A percentile compares a stretch with the other conserved stretches of the same genome.
Conservation (phyloP, 164 flowering plant species). For the Protea cynaroides region DNA sequence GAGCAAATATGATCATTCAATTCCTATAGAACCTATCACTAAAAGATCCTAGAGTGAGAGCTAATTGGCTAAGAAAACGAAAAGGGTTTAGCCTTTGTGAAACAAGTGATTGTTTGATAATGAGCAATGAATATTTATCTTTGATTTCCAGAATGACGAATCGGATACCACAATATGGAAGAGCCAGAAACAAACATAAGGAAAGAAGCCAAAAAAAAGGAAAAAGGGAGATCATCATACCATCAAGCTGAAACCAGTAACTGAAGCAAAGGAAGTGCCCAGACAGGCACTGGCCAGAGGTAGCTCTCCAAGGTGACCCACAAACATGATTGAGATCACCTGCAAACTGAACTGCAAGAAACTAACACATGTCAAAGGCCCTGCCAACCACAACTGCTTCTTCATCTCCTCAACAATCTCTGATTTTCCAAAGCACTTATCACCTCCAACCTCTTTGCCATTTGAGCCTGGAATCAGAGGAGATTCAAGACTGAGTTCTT, state of each 20-base stretch:
- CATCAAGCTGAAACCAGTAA: background rate
- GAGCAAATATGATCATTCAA: too few relatives aligned
- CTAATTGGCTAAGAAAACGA: too few relatives aligned
- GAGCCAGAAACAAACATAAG: too few relatives aligned
- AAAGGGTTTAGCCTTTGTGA: too few relatives aligned
- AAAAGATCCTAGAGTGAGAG: too few relatives aligned
- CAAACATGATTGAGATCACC: background rate
- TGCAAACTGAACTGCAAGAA: background rate
- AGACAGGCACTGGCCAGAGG: background rate
- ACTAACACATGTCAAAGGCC: background rate
- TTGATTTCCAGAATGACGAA: too few relatives aligned
- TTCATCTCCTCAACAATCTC: background rate
- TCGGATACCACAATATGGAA: too few relatives aligned
- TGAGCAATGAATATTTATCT: too few relatives aligned
- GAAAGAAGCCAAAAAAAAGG: too few relatives aligned
- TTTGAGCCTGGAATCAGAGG: background rate
- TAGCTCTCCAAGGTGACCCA: background rate
- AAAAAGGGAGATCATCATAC: background rate
- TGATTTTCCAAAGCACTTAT: background rate
- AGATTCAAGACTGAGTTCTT: background rate
- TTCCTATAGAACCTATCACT: too few relatives aligned
- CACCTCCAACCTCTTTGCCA: background rate
- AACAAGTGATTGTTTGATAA: too few relatives aligned
- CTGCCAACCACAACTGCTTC: background rate
- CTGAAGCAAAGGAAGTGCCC: background rate